A percentile compares a stretch with the other conserved stretches of the same genome.
Conservation (phyloP, 176 grass and related monocot species). For the Phyllostachys edulis region DNA sequence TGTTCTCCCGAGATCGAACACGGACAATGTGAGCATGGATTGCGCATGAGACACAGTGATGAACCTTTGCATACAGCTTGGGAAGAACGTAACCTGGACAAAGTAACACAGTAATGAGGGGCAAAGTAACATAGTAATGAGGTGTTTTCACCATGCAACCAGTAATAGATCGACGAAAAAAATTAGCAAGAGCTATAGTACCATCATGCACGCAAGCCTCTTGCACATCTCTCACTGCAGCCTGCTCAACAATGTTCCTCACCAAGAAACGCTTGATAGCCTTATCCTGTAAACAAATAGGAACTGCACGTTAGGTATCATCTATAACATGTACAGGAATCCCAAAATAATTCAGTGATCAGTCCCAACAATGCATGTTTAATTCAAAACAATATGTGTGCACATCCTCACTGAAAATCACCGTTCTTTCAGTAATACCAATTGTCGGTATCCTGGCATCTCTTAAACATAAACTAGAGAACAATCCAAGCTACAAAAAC, state of each 20-base stretch:
- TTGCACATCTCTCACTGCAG: slow-evolving; percentile 69
- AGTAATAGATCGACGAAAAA: neutral
- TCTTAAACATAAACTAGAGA: neutral
- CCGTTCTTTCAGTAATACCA: neutral
- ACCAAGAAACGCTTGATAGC: slow-evolving; percentile 71
- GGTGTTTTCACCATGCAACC: neutral
- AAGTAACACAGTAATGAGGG: neutral
- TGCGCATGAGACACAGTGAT: slow-evolving; percentile 64
- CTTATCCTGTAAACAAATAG: slow-evolving; percentile 49
- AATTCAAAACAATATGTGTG: neutral
- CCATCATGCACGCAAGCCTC: slow-evolving; percentile 76
- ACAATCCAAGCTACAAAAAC: neutral
- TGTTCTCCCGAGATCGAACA: slow-evolving; percentile 51
- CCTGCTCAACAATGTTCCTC: slow-evolving; percentile 74
- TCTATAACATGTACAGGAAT: neutral
- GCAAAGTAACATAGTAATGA: neutral
- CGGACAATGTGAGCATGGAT: slow-evolving; percentile 69
- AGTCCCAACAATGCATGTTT: neutral
- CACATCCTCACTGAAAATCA: neutral
- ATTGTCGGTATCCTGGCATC: neutral
- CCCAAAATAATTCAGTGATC: neutral
- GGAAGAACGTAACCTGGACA: slow-evolving; percentile 54
- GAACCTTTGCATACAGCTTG: slow-evolving; percentile 65
- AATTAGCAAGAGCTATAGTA: neutral
- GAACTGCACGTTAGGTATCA: neutral